phyloP scores from a whole-genome alignment of 805 yeast species.

The Candida chilensis region DNA sequence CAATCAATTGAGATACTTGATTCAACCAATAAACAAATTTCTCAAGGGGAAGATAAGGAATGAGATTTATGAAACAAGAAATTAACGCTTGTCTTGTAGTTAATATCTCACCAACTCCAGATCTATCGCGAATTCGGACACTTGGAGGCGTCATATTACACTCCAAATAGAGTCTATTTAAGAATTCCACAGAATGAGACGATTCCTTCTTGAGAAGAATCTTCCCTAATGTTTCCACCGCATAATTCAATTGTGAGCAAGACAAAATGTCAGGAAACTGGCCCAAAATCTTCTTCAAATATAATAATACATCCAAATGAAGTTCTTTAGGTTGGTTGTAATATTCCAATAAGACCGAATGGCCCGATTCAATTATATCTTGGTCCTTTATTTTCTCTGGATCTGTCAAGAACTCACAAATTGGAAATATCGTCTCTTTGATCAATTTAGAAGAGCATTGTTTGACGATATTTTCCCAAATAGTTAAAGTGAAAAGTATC shows the following conservation, averaged over 20 bases:
- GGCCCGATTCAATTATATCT: slow-evolving; percentile 48
- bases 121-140: slow-evolving; percentile 9
- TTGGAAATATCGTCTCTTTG: slow-evolving; percentile 10
- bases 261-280: slow-evolving; percentile 54
- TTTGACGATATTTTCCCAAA: slow-evolving; percentile 33
- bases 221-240: slow-evolving; percentile 46
- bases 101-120: no score
- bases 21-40: slow-evolving; percentile 37
- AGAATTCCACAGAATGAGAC: slow-evolving; percentile 15
- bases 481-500: slow-evolving; percentile 33
- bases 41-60: slow-evolving; percentile 41
- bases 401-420: slow-evolving; percentile 11
- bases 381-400: slow-evolving; percentile 10
- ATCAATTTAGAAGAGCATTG: slow-evolving; percentile 23
- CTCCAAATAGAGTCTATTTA: slow-evolving; percentile 29
- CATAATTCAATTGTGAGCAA: slow-evolving; percentile 44
- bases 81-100: slow-evolving; percentile 41
- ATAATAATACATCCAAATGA: slow-evolving; percentile 14
- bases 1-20: slow-evolving; percentile 24
- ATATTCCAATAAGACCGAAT: slow-evolving; percentile 44
- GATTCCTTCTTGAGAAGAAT: slow-evolving; percentile 10
- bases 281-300: slow-evolving; percentile 33
- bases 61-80: slow-evolving; percentile 33
- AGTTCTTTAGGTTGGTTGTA: slow-evolving; percentile 11
- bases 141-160: slow-evolving; percentile 27